Evolutionary conservation across 192 early-diverging fungal species (phyloP), one percentile per base, ranked within the genome.

Genomic region (Gamsiella multidivaricata): DNA sequence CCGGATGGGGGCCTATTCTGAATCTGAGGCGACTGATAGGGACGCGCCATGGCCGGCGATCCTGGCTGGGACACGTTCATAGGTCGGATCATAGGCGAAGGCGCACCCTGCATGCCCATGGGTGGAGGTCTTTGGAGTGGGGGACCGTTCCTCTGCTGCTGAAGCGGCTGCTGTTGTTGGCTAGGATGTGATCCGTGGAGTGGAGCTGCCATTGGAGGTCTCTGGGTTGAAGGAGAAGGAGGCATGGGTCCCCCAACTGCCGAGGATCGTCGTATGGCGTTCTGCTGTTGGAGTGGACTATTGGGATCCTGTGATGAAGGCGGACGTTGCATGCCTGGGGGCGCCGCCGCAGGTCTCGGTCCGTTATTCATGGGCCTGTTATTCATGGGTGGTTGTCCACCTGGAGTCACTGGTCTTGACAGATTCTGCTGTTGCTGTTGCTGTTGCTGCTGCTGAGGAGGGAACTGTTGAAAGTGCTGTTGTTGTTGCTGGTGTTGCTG

Each of bases 51-150:
- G 23, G 59, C 66, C 2, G 74, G 74, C 3, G 74, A 78, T 31
- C 74, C 74, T 10, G 74, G 65, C 46, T 49, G 59, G 10, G 63
- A 52, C 26, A 68, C 42, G 12, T 59, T 76, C 32, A 43, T 14
- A 4, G 71, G 74, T 26, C 74, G 74, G 47, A 78, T 68, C 74
- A 69, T 68, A 7, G 66, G 65, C 18, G 74, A 78, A 11, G 74
- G 47, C 23, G 54, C 60, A 36, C 60, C 65, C 33, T 78, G 74
- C 18, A 64, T 56, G 26, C 66, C 66, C 4, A 68, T 54, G 11
- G 59, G 58, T 8, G 74, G 74, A 11, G 65, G 74, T n/a, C 61
- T 39, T 31, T 68, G 66, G 5, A 69, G 65, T 17, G 66, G 60
- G 14, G 65, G 26, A 18, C 37, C 55, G 28, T 52, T 57, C 26